Evolutionary conservation across 768 basidiomycete genomes (phyloP), one percentile per base, ranked within the genome.

Genomic region (Tulasnella sp.): DNA sequence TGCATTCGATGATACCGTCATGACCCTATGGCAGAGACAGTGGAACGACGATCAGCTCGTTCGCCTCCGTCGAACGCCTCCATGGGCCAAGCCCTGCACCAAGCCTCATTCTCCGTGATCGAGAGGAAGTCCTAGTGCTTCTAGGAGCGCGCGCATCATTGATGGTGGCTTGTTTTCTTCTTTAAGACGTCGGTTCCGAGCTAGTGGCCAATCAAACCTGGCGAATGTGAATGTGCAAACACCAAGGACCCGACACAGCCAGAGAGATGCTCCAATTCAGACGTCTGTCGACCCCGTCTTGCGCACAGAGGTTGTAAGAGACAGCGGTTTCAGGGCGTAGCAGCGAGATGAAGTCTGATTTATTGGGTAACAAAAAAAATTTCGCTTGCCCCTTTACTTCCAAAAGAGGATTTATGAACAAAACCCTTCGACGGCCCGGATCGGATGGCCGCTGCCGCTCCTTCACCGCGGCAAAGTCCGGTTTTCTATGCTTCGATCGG

Each of bases 331-430:
- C 20, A 64, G 31, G 24, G 31, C 5, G 8, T 64, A 12, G 22
- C 60, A 7, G 28, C 3, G 22, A 64, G 22, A 12, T 31, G n/a
- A 64, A 64, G 9, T 64, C n/a, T 16, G 31, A 28, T n/a, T 64
- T 64, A n/a, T 16, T 24, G 31, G 31, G 28, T 1, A 31, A 58
- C 1, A 7, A 64, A 16, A 64, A 64, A 5, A 31, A 24, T 64
- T 64, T 28, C n/a, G n/a, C 20, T 31, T 31, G 48, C 48, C 60
- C n/a, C 24, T 64, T 37, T 64, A 28, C 8, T 24, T 64, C 60
- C 60, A 31, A 64, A 64, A 64, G n/a, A 64, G 60, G 60, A 28
- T 28, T 64, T 64, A 64, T 64, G 60, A 64, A 31, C 60, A 28
- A 24, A 7, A 50, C 48, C 18, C 48, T 22, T 50, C 22, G 42